A percentile compares a stretch with the other conserved stretches of the same genome.
phyloP scores from a whole-genome alignment of 352 stramenopile species.

The Globisporangium alternatum region DNA sequence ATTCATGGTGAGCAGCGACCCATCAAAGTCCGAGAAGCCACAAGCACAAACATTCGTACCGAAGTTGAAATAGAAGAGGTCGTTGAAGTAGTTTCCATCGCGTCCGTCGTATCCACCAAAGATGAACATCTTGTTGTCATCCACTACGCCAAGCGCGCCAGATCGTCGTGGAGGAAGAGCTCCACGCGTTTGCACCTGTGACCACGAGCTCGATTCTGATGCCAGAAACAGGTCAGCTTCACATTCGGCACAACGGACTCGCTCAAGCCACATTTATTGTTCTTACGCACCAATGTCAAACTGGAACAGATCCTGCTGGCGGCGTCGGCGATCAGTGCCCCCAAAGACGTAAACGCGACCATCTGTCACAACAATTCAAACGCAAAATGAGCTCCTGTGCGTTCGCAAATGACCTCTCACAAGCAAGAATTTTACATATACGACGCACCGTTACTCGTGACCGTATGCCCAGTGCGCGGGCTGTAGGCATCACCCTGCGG shows the following conservation, averaged over 20 bases:
- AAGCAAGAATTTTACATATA: neutral
- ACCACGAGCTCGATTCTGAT: constrained; percentile 59
- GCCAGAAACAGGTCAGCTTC: neutral
- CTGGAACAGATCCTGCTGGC: constrained; percentile 86
- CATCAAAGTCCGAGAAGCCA: neutral
- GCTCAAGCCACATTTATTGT: neutral
- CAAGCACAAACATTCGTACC: constrained; percentile 22
- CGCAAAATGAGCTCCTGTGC: neutral
- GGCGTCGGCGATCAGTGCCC: constrained; percentile 70
- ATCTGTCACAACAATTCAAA: constrained; percentile 33
- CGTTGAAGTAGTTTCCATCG: constrained; percentile 89
- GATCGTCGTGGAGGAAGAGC: constrained; percentile 65
- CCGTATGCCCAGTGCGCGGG: constrained; percentile 81
- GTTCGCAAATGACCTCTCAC: neutral
- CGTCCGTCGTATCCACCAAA: constrained; percentile 89
- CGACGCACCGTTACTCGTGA: constrained; percentile 61
- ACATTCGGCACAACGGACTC: neutral
- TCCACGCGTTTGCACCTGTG: constrained; percentile 66
- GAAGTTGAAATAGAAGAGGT: constrained; percentile 88
- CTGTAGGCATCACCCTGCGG: constrained; percentile 79
- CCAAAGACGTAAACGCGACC: constrained; percentile 82
- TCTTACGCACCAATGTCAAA: constrained; percentile 60
- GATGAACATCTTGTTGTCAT: constrained; percentile 85
- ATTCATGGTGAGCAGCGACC: neutral
- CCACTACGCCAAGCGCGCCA: constrained; percentile 73